These are phyloP conservation scores for Rubus idaeus DNA, from an alignment of 306 rosid species.

Conservation along the genomic window DNA sequence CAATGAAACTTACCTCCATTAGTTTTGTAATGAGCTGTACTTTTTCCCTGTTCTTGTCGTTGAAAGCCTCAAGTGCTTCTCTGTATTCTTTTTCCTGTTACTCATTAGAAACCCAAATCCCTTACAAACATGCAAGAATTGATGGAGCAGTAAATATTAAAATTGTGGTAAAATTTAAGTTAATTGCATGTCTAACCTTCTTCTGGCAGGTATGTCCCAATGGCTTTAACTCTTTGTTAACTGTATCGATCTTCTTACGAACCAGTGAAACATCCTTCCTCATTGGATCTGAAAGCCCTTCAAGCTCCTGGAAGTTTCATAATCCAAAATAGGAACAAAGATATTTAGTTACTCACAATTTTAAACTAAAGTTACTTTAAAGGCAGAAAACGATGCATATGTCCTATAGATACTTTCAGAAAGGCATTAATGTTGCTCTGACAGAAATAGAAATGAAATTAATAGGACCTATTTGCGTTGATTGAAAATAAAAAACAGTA, in stretches of 20 bases:
- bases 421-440: background rate
- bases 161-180: background rate
- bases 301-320: conserved; percentile 70
- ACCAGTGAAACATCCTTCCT: conserved; percentile 84
- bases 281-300: conserved; percentile 87
- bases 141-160: background rate
- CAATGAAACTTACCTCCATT: conserved; percentile 58
- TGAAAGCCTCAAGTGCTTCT: conserved; percentile 93
- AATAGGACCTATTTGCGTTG: conserved; percentile 9
- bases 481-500: background rate
- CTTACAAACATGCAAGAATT: background rate
- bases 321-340: background rate
- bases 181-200: conserved; percentile 49
- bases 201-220: conserved; percentile 90
- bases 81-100: conserved; percentile 88
- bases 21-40: conserved; percentile 70
- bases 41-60: conserved; percentile 92
- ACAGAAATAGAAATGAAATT: conserved; percentile 13
- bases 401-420: conserved; percentile 3
- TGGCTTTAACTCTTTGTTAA: conserved; percentile 98
- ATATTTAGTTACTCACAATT: background rate
- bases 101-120: conserved; percentile 21
- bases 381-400: conserved; percentile 3
- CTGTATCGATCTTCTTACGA: conserved; percentile 81
- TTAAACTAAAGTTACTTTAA: background rate